Evolutionary conservation across 139 green algal genomes (phyloP), one percentile per base, ranked within the genome.

Genomic region (Eudorina sp.): DNA sequence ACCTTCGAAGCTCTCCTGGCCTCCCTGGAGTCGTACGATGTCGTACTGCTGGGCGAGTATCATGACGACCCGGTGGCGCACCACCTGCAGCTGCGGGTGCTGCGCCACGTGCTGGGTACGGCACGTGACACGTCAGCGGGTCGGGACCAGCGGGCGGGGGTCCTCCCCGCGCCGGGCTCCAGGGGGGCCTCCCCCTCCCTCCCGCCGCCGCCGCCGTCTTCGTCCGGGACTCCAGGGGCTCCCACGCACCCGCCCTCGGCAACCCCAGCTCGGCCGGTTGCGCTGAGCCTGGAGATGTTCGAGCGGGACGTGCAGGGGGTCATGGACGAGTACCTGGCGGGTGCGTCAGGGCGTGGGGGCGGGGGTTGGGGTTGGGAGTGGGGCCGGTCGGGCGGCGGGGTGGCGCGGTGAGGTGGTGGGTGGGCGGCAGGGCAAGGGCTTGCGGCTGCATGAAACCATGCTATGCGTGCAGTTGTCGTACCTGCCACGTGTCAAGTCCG

Each of bases 261-360:
- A n/a, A n/a, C n/a, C n/a, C n/a, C n/a, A n/a, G 62, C 62, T 68
- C 48, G 83, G 48, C 58, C 19, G 6, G 74, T 92, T 7, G 74
- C 86, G 11, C 85, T 95, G 9, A 90, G 85, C 55, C 51, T 95
- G 31, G 92, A 94, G 88, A 93, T 94, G 92, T 94, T 95, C 87
- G 92, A 95, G 85, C 46, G 60, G 6, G 92, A 95, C 77, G 82
- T 88, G 69, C 92, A 95, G 89, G 41, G 13, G 0, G 90, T 95
- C 58, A 84, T 95, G 51, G 88, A 94, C 41, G 92, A 94, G 77
- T 94, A 89, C 38, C 70, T 92, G 27, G 69, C 77, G 19, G 92
- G 89, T 72, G 38, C 25, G 64, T 43, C 16, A n/a, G 21, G 38
- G 53, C 13, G 70, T 51, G 38, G 36, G 75, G 19, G 68, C 8